Evolutionary conservation across 345 rosid genomes (phyloP).

Genomic region (Cochlearia excelsa): DNA sequence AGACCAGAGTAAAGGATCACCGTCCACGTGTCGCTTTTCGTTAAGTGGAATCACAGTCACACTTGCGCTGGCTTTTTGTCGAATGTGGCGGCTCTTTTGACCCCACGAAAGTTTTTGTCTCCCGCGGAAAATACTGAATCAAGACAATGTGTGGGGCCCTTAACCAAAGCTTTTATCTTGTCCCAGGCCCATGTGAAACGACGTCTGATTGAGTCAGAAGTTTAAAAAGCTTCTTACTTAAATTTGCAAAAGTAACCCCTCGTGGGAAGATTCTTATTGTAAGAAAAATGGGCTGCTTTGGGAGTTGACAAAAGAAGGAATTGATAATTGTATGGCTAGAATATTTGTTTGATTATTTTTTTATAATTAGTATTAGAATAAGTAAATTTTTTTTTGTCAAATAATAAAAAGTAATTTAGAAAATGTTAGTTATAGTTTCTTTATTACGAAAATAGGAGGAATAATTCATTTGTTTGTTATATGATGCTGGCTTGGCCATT

Average conservation of each 20-base stretch:
- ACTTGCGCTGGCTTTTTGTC: conserved; percentile 44
- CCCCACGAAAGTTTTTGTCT: conserved; percentile 1
- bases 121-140: conserved; percentile 15
- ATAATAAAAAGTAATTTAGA: conserved; percentile 20
- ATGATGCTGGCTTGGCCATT: conserved; percentile 23
- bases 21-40: conserved; percentile 30
- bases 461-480: conserved; percentile 33
- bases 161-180: conserved; percentile 20
- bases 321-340: conserved; percentile 24
- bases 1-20: conserved; percentile 46
- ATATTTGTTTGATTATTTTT: conserved; percentile 23
- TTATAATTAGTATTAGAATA: conserved; percentile 23
- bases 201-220: conserved; percentile 35
- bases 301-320: conserved; percentile 11
- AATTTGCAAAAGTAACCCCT: conserved; percentile 13
- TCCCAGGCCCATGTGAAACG: conserved; percentile 34
- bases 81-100: conserved; percentile 42
- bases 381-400: too few relatives aligned
- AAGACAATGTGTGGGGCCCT: conserved; percentile 2
- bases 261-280: conserved; percentile 15
- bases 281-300: conserved; percentile 31
- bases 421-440: neutral
- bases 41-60: conserved; percentile 34
- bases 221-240: neutral
- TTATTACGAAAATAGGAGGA: conserved; percentile 10